Evolutionary conservation across 2,329 filamentous ascomycete genomes (phyloP).

Genomic region (Harringtonia lauricola): DNA sequence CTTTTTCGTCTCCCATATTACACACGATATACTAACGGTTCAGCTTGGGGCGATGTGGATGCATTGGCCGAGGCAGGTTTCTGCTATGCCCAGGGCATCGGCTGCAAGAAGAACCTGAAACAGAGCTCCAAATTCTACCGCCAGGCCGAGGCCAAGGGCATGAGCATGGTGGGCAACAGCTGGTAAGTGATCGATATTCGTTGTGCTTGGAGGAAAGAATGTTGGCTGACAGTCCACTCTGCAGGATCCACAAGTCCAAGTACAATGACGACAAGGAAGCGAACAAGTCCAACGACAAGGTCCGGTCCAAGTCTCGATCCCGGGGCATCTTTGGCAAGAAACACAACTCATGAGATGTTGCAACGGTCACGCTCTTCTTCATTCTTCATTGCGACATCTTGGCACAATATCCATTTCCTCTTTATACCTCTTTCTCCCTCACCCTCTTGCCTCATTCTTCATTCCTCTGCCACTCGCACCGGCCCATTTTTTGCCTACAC

Average conservation of each 20-base stretch:
- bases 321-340: slow-evolving; percentile 55
- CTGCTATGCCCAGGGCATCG: slow-evolving; percentile 88
- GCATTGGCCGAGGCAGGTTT: slow-evolving; percentile 90
- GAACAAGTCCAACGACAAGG: slow-evolving; percentile 47
- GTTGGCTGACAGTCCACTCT: slow-evolving; percentile 3
- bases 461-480: no score
- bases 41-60: slow-evolving; percentile 88
- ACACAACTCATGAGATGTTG: slow-evolving; percentile 4
- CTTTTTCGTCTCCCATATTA: background rate
- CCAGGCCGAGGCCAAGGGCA: slow-evolving; percentile 80
- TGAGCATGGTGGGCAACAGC: slow-evolving; percentile 97
- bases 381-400: background rate
- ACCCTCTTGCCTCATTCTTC: no score
- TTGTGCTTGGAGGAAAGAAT: background rate
- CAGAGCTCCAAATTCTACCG: slow-evolving; percentile 89
- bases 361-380: background rate
- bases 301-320: slow-evolving; percentile 65
- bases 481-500: no score
- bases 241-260: slow-evolving; percentile 92
- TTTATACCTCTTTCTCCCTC: background rate
- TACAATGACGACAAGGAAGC: slow-evolving; percentile 57
- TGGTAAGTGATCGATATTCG: slow-evolving; percentile 52
- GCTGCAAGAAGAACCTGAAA: slow-evolving; percentile 92
- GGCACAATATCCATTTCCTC: background rate
- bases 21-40: background rate